These are phyloP conservation scores for Nicotiana noctiflora DNA, from an alignment of 257 asterid species.

Conservation along the genomic window DNA sequence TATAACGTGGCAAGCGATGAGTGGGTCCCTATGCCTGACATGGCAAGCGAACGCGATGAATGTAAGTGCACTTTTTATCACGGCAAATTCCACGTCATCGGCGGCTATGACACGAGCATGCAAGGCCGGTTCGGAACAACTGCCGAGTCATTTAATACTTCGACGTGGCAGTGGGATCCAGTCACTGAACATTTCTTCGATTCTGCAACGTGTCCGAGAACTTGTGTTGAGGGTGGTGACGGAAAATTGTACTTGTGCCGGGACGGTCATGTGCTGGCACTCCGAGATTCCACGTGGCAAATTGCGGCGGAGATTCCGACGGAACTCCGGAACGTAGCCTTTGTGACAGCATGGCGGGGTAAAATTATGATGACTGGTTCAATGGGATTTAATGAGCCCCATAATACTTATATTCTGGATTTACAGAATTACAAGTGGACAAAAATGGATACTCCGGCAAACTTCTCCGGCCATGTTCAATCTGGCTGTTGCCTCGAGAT, in stretches of 20 bases:
- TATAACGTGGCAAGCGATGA: slow-evolving; percentile 43
- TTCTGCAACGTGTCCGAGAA: slow-evolving; percentile 35
- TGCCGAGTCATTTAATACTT: slow-evolving; percentile 42
- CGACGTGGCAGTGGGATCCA: slow-evolving; percentile 45
- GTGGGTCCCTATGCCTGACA: slow-evolving; percentile 55
- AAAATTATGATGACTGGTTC: slow-evolving; percentile 51
- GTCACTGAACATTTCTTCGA: slow-evolving; percentile 29
- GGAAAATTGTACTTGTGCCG: slow-evolving; percentile 26
- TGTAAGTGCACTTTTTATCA: slow-evolving; percentile 32
- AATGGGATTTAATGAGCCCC: slow-evolving; percentile 27
- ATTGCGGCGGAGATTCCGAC: slow-evolving; percentile 24
- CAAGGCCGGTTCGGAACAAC: slow-evolving; percentile 50
- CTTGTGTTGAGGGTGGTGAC: slow-evolving; percentile 29
- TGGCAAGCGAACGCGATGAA: slow-evolving; percentile 69
- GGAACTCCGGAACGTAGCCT: slow-evolving; percentile 20
- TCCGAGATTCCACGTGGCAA: slow-evolving; percentile 34
- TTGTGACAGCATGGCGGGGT: slow-evolving; percentile 43
- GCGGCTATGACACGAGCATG: slow-evolving; percentile 54
- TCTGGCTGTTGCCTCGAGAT: slow-evolving; percentile 62
- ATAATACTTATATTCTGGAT: slow-evolving; percentile 37
- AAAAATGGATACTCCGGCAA: slow-evolving; percentile 27
- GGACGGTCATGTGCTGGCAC: slow-evolving; percentile 23
- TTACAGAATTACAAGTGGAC: slow-evolving; percentile 40
- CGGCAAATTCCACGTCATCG: slow-evolving; percentile 62
- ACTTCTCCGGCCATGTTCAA: slow-evolving; percentile 58